These are phyloP conservation scores for Arthrobotrys sphaeroides DNA, from an alignment of 2,329 filamentous ascomycete genomes.

Conservation along the genomic window DNA sequence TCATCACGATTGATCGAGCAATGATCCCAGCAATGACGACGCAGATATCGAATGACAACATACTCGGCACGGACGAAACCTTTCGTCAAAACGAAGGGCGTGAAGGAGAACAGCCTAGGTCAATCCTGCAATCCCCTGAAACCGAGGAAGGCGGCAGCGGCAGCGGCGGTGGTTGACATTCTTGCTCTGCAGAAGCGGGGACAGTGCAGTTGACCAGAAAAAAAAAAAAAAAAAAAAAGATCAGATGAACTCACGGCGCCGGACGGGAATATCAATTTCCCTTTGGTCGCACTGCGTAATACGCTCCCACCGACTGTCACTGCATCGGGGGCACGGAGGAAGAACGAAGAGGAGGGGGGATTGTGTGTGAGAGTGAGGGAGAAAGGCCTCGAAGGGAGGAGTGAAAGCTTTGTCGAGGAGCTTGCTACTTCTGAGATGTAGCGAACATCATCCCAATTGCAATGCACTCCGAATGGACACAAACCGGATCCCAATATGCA, in stretches of 20 bases:
- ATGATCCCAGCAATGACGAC: conserved; percentile 24
- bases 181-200: conserved; percentile 45
- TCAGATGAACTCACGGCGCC: conserved; percentile 39
- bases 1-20: not conserved
- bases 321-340: conserved; percentile 1
- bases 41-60: not conserved
- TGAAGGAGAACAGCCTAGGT: conserved; percentile 1
- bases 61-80: conserved; percentile 4
- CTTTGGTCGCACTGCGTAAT: conserved; percentile 40
- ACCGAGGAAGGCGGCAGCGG: conserved; percentile 2
- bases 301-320: conserved; percentile 32
- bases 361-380: too few species aligned
- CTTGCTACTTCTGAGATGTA: not conserved
- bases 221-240: conserved; percentile 22
- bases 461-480: not conserved
- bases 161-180: conserved; percentile 6
- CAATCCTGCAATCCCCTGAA: conserved; percentile 26
- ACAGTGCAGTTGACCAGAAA: conserved; percentile 8
- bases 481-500: not conserved
- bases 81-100: not conserved
- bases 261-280: conserved; percentile 41
- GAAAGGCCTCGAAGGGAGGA: conserved; percentile 6
- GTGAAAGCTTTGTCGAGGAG: conserved; percentile 14
- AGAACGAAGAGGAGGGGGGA: not conserved
- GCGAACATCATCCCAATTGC: not conserved